phyloP scores from a whole-genome alignment of 164 flowering plant species.

The Magnolia kwangsiensis region DNA sequence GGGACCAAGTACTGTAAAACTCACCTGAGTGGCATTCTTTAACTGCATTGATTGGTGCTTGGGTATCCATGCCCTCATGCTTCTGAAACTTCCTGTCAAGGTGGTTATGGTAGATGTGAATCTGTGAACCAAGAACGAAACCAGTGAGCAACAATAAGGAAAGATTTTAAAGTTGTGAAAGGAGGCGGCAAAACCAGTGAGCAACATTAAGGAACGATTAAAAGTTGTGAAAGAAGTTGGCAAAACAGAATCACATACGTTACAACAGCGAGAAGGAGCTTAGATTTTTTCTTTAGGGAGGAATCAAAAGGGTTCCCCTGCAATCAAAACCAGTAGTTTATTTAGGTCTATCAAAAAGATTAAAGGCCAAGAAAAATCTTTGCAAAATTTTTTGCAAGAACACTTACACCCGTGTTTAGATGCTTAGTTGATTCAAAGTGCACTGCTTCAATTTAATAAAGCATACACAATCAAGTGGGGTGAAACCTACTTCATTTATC shows the following conservation, averaged over 20 bases:
- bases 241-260: constrained; percentile 29
- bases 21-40: constrained; percentile 58
- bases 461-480: too few relatives aligned
- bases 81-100: constrained; percentile 78
- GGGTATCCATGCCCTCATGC: constrained; percentile 74
- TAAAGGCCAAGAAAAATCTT: background rate
- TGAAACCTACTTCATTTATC: too few relatives aligned
- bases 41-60: constrained; percentile 77
- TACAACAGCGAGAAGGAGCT: constrained; percentile 55
- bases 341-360: background rate
- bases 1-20: background rate
- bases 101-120: constrained; percentile 73
- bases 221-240: background rate
- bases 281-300: constrained; percentile 29
- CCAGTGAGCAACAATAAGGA: background rate
- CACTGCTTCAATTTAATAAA: too few relatives aligned
- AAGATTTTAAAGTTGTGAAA: background rate
- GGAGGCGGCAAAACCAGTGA: background rate
- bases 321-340: constrained; percentile 11
- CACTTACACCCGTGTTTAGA: too few relatives aligned
- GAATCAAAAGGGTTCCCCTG: constrained; percentile 52
- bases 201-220: background rate
- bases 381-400: too few relatives aligned
- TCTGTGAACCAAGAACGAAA: constrained; percentile 28
- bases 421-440: too few relatives aligned